A percentile compares a stretch with the other conserved stretches of the same genome.
These are phyloP conservation scores for Colletotrichum plurivorum DNA, from an alignment of 2,329 filamentous ascomycete species.

Conservation along the genomic window DNA sequence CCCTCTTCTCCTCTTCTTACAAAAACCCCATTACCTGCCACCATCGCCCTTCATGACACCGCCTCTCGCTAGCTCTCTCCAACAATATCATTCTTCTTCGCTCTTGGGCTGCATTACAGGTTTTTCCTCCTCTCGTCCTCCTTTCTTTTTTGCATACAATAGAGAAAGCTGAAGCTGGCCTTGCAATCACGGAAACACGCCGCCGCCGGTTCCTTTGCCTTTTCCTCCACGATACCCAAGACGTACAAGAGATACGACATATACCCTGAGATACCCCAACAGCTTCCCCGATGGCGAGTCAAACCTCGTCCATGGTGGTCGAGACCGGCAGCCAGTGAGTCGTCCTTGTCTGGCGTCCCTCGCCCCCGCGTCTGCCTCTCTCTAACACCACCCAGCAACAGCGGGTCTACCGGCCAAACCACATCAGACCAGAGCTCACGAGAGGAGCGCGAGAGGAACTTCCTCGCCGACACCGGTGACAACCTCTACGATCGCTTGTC, in stretches of 20 bases:
- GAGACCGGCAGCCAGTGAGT: neutral
- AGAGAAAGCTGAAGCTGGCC: too few relatives aligned
- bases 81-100: too few relatives aligned
- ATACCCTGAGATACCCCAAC: neutral
- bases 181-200: too few relatives aligned
- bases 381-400: neutral
- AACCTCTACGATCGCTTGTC: neutral
- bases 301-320: slow-evolving; percentile 15
- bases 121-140: too few relatives aligned
- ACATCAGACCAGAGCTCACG: neutral
- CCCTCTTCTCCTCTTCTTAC: too few relatives aligned
- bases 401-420: neutral
- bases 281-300: neutral
- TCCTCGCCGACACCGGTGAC: slow-evolving; percentile 4
- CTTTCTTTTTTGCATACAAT: too few relatives aligned
- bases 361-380: neutral
- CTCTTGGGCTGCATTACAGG: too few relatives aligned
- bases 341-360: neutral
- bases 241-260: neutral
- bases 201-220: neutral
- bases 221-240: neutral
- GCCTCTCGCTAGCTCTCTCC: too few relatives aligned
- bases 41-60: too few relatives aligned
- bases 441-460: slow-evolving; percentile 6
- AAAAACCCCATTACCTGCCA: too few relatives aligned